Percentiles rank a stretch among this genome's conserved stretches.
phyloP scores from a whole-genome alignment of 805 yeast species.

The Yarrowia yakushimensis region DNA sequence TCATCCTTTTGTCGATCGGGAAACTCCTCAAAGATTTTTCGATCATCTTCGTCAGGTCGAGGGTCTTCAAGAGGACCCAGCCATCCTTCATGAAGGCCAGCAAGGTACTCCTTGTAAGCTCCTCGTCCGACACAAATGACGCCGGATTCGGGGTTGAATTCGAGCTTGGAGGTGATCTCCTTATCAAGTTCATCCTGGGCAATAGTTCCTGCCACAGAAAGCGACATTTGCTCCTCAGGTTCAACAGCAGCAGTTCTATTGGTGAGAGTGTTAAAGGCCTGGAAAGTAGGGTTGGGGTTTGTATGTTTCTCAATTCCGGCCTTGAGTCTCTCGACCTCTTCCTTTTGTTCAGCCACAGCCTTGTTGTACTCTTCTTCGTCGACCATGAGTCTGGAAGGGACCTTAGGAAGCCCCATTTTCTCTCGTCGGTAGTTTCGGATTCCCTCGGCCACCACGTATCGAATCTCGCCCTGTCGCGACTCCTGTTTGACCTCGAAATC shows the following conservation, averaged over 20 bases:
- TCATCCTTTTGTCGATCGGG: conserved; percentile 29
- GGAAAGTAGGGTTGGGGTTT: neutral
- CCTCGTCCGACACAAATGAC: conserved; percentile 92
- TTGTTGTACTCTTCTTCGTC: conserved; percentile 15
- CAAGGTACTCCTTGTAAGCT: conserved; percentile 85
- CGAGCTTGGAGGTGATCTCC: conserved; percentile 34
- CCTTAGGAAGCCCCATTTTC: conserved; percentile 33
- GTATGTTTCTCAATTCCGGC: neutral
- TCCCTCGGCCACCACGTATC: conserved; percentile 75
- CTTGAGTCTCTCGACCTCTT: conserved; percentile 11
- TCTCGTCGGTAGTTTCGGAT: conserved; percentile 65
- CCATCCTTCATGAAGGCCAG: conserved; percentile 91
- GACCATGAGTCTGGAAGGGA: conserved; percentile 4
- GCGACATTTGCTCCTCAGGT: neutral
- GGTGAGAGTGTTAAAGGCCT: neutral
- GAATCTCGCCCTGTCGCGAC: conserved; percentile 82
- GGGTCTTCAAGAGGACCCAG: conserved; percentile 79
- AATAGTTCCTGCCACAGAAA: conserved; percentile 10
- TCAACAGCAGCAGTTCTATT: neutral
- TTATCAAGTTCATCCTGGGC: conserved; percentile 34
- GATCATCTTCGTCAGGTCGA: conserved; percentile 22
- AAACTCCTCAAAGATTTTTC: conserved; percentile 21
- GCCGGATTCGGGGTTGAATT: conserved; percentile 62
- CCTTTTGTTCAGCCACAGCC: conserved; percentile 25
- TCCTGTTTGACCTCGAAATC: conserved; percentile 79